Evolutionary conservation across 225 moss, liverwort and hornwort genomes (phyloP), one percentile per base, ranked within the genome.

Genomic region (Bryum argenteum): DNA sequence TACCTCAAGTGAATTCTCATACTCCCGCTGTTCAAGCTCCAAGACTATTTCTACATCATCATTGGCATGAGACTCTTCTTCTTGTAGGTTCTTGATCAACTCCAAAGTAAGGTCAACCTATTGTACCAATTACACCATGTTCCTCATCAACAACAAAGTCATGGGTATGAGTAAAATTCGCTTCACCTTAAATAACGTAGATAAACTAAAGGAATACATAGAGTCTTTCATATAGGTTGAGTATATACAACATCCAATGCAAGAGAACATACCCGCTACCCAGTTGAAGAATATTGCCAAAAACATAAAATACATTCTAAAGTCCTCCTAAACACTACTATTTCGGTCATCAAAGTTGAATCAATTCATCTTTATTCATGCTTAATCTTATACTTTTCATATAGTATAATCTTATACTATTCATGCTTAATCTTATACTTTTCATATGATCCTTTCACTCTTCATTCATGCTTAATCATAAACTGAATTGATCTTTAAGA

Each of bases 1-100:
- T 18, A 45, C 91, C 88, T 89, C 86, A 75, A 87, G 91, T 53
- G 78, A 65, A 74, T 79, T 91, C 64, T 91, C 91, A 59, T 89
- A 81, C 21, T 86, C 79, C 19, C 91, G 78, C 41, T 84, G 86
- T 69, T 89, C 91, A 65, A 87, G 72, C 84, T 89, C 91, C 78
- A 91, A 14, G 10, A 87, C 86, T 56, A 86, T 83, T 43, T 71
- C 58, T 7, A 88, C 90, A 78, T 85, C 66, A 12, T 37, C n/a
- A 8, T 58, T 66, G 38, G 21, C 45, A 16, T 21, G 37, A 57
- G 33, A 15, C 57, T 40, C 63, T 33, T 40, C 69, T 67, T 64
- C 70, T 81, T 91, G 91, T 11, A 71, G 61, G 11, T 51, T 37
- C 61, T 61, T 61, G 61, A 71, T 71, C 51, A 50, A 60, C 50